phyloP scores from a whole-genome alignment of 139 green algal species.

The Asterochloris sp. region DNA sequence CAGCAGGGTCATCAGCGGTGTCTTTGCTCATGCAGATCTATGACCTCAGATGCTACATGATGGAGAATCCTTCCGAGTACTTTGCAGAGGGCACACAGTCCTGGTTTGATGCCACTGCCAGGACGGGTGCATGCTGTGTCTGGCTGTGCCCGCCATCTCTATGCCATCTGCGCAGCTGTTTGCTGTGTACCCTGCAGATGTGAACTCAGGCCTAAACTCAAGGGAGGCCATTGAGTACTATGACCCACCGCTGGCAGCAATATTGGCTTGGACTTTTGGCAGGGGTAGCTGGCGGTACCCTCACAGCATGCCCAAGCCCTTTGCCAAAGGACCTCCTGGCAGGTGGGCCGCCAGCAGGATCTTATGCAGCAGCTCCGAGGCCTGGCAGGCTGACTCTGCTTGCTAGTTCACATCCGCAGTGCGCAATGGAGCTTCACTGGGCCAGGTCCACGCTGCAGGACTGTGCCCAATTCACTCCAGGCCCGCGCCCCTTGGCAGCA shows the following conservation, averaged over 20 bases:
- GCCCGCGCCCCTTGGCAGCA: no score
- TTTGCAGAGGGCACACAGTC: conserved; percentile 71
- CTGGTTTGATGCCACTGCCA: conserved; percentile 70
- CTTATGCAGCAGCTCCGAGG: no score
- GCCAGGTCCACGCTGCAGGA: no score
- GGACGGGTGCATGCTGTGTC: conserved; percentile 17
- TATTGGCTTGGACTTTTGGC: conserved; percentile 53
- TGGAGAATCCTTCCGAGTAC: conserved; percentile 74
- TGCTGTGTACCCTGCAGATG: conserved; percentile 34
- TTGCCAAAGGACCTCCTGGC: no score
- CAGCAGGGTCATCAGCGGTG: background rate
- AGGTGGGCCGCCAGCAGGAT: no score
- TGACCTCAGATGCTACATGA: conserved; percentile 30
- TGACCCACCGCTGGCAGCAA: conserved; percentile 54
- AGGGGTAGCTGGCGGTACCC: conserved; percentile 61
- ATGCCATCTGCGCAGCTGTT: background rate
- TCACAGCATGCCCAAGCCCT: conserved; percentile 16
- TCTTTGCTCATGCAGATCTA: background rate
- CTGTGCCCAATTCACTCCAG: no score
- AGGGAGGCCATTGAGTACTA: conserved; percentile 43
- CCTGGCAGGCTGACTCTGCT: no score
- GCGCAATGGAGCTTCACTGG: no score
- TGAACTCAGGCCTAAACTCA: conserved; percentile 71
- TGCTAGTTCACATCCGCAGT: no score
- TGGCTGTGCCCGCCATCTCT: background rate